Evolutionary conservation across 805 yeast species (phyloP).

Genomic region (Barnettozyma wickerhamii): DNA sequence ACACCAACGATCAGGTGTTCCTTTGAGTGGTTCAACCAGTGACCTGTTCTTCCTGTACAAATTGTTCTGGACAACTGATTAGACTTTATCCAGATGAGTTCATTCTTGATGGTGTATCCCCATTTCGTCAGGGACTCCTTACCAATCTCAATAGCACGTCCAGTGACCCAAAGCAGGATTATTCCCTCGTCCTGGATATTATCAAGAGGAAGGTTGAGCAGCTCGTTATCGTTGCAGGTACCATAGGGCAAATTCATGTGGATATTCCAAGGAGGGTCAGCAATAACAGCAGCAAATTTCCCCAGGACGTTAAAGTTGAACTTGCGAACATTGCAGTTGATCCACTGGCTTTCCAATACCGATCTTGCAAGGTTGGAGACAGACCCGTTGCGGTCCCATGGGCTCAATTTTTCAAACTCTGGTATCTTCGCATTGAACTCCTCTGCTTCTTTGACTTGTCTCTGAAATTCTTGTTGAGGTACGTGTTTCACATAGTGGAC

Average conservation of each 20-base stretch:
- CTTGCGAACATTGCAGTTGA: conserved; percentile 73
- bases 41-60: conserved; percentile 95
- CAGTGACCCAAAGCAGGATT: conserved; percentile 89
- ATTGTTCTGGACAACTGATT: conserved; percentile 86
- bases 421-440: conserved; percentile 18
- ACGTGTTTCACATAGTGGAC: conserved; percentile 60
- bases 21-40: conserved; percentile 93
- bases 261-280: conserved; percentile 91
- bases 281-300: conserved; percentile 75
- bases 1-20: conserved; percentile 85
- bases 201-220: conserved; percentile 60
- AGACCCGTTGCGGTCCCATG: conserved; percentile 32
- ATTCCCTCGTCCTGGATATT: conserved; percentile 80
- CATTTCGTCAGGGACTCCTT: conserved; percentile 68
- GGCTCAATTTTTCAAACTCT: conserved; percentile 24
- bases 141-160: conserved; percentile 87
- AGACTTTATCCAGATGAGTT: conserved; percentile 85
- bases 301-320: conserved; percentile 72
- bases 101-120: conserved; percentile 81
- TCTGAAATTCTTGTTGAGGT: conserved; percentile 29
- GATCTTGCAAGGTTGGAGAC: conserved; percentile 31
- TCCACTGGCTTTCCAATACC: conserved; percentile 71
- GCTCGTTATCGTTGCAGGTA: conserved; percentile 72
- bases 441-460: conserved; percentile 19
- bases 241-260: conserved; percentile 84